Evolutionary conservation across 2,329 filamentous ascomycete genomes (phyloP).

Genomic region (Nemania diffusa): DNA sequence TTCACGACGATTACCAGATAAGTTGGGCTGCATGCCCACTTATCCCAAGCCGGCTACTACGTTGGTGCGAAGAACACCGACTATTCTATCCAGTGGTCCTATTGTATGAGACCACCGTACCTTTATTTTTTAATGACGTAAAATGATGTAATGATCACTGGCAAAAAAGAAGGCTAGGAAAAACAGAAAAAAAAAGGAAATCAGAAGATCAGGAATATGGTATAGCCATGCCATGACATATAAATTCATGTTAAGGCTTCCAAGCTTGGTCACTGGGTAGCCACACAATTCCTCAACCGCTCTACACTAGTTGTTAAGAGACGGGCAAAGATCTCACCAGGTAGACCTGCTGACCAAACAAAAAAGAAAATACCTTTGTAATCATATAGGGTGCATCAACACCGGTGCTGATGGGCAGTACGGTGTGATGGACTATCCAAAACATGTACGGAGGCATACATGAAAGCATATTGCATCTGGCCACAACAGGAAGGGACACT

Average conservation of each 20-base stretch:
- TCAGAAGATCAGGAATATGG: background rate
- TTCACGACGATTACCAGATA: background rate
- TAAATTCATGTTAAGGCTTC: constrained; percentile 17
- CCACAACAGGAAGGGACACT: constrained; percentile 13
- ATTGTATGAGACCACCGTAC: background rate
- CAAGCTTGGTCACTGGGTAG: background rate
- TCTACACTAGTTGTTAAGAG: constrained; percentile 2
- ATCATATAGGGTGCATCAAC: constrained; percentile 18
- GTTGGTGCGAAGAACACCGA: background rate
- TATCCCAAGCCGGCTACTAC: background rate
- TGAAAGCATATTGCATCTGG: constrained; percentile 24
- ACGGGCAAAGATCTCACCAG: background rate
- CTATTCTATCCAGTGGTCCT: background rate
- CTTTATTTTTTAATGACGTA: constrained; percentile 19
- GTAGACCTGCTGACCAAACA: background rate
- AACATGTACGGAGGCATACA: constrained; percentile 21
- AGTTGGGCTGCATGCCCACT: background rate
- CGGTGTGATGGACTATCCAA: constrained; percentile 1
- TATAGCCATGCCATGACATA: background rate
- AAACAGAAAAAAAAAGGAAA: constrained; percentile 12
- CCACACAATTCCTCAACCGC: background rate
- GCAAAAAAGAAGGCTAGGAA: constrained; percentile 15
- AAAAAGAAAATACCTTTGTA: constrained; percentile 9
- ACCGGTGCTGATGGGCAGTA: constrained; percentile 9
- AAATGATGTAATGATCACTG: constrained; percentile 32